Conservation (phyloP, 352 stramenopile genomes). For the Globisporangium paddicum region DNA sequence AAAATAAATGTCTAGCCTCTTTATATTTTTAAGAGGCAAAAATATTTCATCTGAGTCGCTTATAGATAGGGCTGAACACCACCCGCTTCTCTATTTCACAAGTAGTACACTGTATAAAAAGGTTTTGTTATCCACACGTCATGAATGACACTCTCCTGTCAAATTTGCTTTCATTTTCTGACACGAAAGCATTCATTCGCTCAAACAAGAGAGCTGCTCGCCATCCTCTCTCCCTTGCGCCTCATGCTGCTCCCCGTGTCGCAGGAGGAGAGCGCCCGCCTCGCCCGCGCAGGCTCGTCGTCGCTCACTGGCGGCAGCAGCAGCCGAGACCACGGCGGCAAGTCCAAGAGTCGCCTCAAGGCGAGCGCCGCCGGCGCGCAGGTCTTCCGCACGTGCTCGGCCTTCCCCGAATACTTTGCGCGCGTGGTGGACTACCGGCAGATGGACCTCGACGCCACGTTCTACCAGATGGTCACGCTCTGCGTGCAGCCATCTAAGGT, state of each 20-base stretch:
- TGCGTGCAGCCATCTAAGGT: slow-evolving; percentile 82
- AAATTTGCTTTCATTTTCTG: neutral
- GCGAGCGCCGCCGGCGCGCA: slow-evolving; percentile 19
- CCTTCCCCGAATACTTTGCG: slow-evolving; percentile 78
- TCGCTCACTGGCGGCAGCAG: neutral
- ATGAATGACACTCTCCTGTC: too few relatives aligned
- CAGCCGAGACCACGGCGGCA: neutral
- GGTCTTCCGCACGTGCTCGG: slow-evolving; percentile 72
- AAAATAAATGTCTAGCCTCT: too few relatives aligned
- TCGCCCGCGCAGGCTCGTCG: neutral
- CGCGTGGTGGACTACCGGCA: slow-evolving; percentile 79
- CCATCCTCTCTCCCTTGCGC: neutral
- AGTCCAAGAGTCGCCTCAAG: slow-evolving; percentile 19
- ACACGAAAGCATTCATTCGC: neutral
- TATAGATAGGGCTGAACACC: too few relatives aligned
- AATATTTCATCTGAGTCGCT: too few relatives aligned
- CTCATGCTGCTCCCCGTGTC: slow-evolving; percentile 19
- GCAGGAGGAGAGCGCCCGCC: slow-evolving; percentile 13
- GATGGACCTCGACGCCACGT: slow-evolving; percentile 87
- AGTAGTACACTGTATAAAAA: too few relatives aligned
- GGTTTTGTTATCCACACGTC: too few relatives aligned
- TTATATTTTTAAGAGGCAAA: too few relatives aligned
- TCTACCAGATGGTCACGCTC: slow-evolving; percentile 88
- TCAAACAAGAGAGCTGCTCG: neutral
- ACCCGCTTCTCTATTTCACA: too few relatives aligned